Percentiles rank a stretch among this genome's conserved stretches.
phyloP scores from a whole-genome alignment of 1,284 basidiomycete species.

The Papiliotrema laurentii region DNA sequence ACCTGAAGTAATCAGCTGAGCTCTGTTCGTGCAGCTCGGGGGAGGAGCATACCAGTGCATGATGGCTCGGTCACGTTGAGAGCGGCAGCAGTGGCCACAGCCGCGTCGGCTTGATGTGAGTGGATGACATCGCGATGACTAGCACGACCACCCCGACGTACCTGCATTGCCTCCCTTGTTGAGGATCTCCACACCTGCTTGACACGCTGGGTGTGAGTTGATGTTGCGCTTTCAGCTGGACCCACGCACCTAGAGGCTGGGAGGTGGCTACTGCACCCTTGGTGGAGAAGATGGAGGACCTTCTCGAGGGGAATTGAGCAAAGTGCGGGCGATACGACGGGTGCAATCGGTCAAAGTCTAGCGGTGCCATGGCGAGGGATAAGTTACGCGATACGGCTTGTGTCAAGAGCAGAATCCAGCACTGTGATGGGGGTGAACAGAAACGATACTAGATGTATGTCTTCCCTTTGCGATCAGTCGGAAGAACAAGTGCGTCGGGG shows the following conservation, averaged over 20 bases:
- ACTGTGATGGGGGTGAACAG: no score
- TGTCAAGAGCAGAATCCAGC: no score
- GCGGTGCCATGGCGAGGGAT: slow-evolving; percentile 29
- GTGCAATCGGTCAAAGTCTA: slow-evolving; percentile 39
- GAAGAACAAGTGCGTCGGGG: no score
- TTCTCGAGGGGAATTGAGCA: slow-evolving; percentile 39
- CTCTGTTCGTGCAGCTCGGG: slow-evolving; percentile 2
- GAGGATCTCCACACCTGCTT: slow-evolving; percentile 83
- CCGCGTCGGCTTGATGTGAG: slow-evolving; percentile 57
- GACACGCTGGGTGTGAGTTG: slow-evolving; percentile 55
- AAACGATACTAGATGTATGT: no score
- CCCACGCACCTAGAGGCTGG: slow-evolving; percentile 66
- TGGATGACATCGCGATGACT: neutral
- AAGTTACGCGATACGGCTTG: no score
- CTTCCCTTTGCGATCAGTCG: no score
- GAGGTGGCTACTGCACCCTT: slow-evolving; percentile 86
- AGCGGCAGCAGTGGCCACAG: slow-evolving; percentile 77
- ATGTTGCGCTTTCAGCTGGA: neutral
- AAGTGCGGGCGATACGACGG: slow-evolving; percentile 40
- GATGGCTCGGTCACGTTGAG: slow-evolving; percentile 74
- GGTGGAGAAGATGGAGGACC: slow-evolving; percentile 46
- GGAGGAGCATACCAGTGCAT: slow-evolving; percentile 29
- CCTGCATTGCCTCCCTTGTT: slow-evolving; percentile 86
- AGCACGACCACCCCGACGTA: slow-evolving; percentile 4
- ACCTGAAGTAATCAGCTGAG: slow-evolving; percentile 27